Conservation (phyloP, 225 moss, liverwort and hornwort species). For the Physcomitrellopsis africana region DNA sequence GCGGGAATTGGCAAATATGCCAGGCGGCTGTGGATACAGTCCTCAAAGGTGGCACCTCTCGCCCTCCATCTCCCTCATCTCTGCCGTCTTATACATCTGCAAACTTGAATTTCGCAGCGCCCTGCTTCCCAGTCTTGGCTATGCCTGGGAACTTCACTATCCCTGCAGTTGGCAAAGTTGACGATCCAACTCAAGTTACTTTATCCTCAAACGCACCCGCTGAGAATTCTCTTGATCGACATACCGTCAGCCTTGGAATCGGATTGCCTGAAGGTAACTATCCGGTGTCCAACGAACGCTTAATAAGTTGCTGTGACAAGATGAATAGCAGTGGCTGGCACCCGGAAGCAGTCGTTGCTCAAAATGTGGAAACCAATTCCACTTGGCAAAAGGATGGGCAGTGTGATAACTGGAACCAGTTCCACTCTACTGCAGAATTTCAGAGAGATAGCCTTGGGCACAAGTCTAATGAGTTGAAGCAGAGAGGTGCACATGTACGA, state of each 20-base stretch:
- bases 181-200: slow-evolving; percentile 30
- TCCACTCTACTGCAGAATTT: slow-evolving; percentile 1
- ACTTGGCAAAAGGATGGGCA: slow-evolving; percentile 29
- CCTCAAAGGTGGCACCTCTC: slow-evolving; percentile 60
- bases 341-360: slow-evolving; percentile 24
- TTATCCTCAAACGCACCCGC: slow-evolving; percentile 27
- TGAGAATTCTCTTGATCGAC: slow-evolving; percentile 22
- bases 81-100: slow-evolving; percentile 35
- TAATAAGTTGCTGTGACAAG: slow-evolving; percentile 14
- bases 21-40: slow-evolving; percentile 72
- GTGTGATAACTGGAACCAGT: slow-evolving; percentile 24
- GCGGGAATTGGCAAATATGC: slow-evolving; percentile 66
- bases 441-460: slow-evolving; percentile 22
- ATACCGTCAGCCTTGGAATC: slow-evolving; percentile 20
- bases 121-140: slow-evolving; percentile 26
- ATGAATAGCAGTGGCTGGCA: slow-evolving; percentile 5
- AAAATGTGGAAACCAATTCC: slow-evolving; percentile 12
- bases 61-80: slow-evolving; percentile 46
- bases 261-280: slow-evolving; percentile 27
- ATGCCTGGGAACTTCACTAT: slow-evolving; percentile 19
- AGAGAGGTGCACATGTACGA: background rate
- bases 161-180: slow-evolving; percentile 28
- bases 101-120: slow-evolving; percentile 31
- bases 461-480: slow-evolving; percentile 8
- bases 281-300: slow-evolving; percentile 25